Evolutionary conservation across 2,329 filamentous ascomycete genomes (phyloP), one percentile per base, ranked within the genome.

Genomic region (Ophiostoma novo-ulmi): DNA sequence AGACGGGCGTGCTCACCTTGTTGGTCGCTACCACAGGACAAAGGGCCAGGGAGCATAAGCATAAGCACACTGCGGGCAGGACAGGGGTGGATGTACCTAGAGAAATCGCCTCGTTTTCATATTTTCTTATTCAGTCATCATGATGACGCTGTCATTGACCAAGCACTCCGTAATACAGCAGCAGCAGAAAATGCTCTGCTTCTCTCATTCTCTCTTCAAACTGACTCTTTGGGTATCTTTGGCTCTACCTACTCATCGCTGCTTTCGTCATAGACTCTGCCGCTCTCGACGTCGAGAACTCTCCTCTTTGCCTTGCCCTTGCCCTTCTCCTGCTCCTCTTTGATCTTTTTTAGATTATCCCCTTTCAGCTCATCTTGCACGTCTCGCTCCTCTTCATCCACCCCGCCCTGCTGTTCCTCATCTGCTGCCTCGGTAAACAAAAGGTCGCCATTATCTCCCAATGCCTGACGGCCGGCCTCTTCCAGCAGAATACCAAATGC

Each of bases 401-500:
- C 17, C n/a, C 44, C 69, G 0, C 38, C 70, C 7, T 39, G 69
- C 2, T 52, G 67, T 3, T 73, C 72, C 66, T 75, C 75, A 61
- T 76, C 76, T 66, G 79, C 77, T 5, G 82, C 85, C 77, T 93
- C 90, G 0, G 89, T 87, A 76, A 94, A 90, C 1, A 90, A 89
- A 67, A 92, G 78, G 78, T 93, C 89, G 31, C 91, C 91, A 14
- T 82, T 85, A 70, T 83, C 80, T 5, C 90, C 91, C 26, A 94
- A 80, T 6, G 83, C 78, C 66, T 88, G 85, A 58, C 83, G 82
- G 20, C 85, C 83, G 2, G 87, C 85, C 78, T 94, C 91, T 79
- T 94, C 91, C 61, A 94, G 80, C 71, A 94, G 78, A 67, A 94
- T 87, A 1, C 91, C 91, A 75, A 94, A 83, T 0, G 91, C 90